Percentiles rank a stretch among this genome's conserved stretches.
Conservation (phyloP, 2,329 filamentous ascomycete species). For the Trichoderma sp. region DNA sequence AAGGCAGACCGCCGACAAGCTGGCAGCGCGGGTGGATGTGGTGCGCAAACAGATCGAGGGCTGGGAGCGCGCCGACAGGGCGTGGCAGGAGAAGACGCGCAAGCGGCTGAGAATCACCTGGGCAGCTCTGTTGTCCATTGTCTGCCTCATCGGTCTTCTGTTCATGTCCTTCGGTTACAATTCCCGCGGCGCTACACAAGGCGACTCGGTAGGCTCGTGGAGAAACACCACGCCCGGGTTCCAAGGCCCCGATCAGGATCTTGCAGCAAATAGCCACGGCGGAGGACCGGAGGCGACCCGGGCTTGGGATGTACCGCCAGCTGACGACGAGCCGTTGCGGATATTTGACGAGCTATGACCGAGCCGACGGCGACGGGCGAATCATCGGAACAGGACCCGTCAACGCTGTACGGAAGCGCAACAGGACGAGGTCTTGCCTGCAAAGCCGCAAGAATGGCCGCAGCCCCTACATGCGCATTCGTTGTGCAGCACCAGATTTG, state of each 20-base stretch:
- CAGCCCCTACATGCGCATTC: neutral
- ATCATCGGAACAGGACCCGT: neutral
- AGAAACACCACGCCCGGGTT: constrained; percentile 12
- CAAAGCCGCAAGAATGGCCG: constrained; percentile 10
- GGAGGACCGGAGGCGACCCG: constrained; percentile 33
- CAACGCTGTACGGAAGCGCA: constrained; percentile 10
- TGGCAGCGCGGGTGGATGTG: constrained; percentile 65
- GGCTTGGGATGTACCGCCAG: constrained; percentile 35
- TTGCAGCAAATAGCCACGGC: constrained; percentile 30
- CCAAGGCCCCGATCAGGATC: constrained; percentile 24
- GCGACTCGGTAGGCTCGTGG: constrained; percentile 4
- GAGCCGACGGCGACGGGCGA: neutral
- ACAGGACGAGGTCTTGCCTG: neutral
- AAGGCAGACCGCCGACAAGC: constrained; percentile 58
- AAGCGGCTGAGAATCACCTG: constrained; percentile 64
- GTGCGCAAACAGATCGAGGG: constrained; percentile 66
- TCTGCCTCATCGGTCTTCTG: constrained; percentile 53
- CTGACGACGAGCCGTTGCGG: constrained; percentile 45
- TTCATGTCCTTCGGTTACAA: constrained; percentile 40
- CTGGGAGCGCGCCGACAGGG: constrained; percentile 67
- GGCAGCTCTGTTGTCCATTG: constrained; percentile 56
- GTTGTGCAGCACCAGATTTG: neutral
- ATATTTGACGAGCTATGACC: constrained; percentile 52
- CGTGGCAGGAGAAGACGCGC: constrained; percentile 69
- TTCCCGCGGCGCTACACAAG: constrained; percentile 19